These are phyloP conservation scores for Dipodascus geniculatus DNA, from an alignment of 805 yeast genomes.

Conservation along the genomic window DNA sequence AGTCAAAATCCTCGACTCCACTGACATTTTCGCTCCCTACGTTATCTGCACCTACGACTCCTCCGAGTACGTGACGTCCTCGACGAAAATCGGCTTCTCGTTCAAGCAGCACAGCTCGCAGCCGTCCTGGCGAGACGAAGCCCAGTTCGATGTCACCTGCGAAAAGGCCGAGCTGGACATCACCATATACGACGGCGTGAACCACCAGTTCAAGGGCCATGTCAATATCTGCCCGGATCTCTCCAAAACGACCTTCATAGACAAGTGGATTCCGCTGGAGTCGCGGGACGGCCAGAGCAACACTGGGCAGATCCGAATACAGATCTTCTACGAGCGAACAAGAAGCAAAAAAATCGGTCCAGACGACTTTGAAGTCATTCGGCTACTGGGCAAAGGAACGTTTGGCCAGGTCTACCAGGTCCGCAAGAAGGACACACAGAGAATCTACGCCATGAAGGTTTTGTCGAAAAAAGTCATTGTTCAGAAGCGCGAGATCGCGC, in stretches of 20 bases:
- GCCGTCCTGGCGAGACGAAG: conserved; percentile 74
- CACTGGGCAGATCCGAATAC: background rate
- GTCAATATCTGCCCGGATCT: conserved; percentile 56
- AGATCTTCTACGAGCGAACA: conserved; percentile 18
- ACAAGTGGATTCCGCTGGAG: conserved; percentile 64
- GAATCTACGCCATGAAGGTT: conserved; percentile 96
- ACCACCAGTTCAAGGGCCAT: conserved; percentile 82
- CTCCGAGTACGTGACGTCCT: conserved; percentile 12
- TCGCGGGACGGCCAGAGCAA: conserved; percentile 35
- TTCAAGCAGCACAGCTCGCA: conserved; percentile 13
- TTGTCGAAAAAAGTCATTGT: conserved; percentile 90
- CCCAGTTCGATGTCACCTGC: conserved; percentile 73
- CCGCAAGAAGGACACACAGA: conserved; percentile 73
- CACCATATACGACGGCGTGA: conserved; percentile 74
- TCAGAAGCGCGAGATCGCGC: conserved; percentile 94
- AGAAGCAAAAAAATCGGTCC: conserved; percentile 49
- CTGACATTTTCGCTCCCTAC: conserved; percentile 34
- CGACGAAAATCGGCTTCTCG: conserved; percentile 28
- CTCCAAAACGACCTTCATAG: conserved; percentile 25
- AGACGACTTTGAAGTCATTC: conserved; percentile 81
- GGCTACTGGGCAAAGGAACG: conserved; percentile 90
- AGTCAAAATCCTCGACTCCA: conserved; percentile 73
- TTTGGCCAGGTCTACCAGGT: conserved; percentile 98
- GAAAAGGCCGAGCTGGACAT: conserved; percentile 75
- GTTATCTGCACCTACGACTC: conserved; percentile 22